Evolutionary conservation across 306 rosid species (phyloP), one percentile per base, ranked within the genome.

Genomic region (Vicia sativa): DNA sequence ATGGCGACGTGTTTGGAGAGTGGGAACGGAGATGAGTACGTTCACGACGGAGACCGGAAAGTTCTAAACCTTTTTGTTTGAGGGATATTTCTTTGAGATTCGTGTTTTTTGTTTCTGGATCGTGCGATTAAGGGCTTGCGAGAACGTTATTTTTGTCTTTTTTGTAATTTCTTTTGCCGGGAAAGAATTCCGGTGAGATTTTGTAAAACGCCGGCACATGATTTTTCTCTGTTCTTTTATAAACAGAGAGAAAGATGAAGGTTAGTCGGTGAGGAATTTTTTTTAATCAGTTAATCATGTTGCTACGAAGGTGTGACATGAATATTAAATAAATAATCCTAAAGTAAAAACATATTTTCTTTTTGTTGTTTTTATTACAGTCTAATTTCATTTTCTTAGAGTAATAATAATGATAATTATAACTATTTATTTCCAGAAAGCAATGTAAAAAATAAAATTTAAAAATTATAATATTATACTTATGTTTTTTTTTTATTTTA

Each of bases 21-120:
- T 59, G 78, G 85, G 42, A 16, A 75, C 6, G 80, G 75, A 10
- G 91, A 81, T 68, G 78, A 70, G 7, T 70, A 65, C 10, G 60
- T 38, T 49, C 42, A 42, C 26, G 83, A 70, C 61, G 82, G 75
- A 14, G 83, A 83, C 14, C 75, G 81, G 73, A 90, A 85, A 73
- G 87, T 86, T 71, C 86, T 88, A 50, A 88, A 83, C 73, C 81
- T 93, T 67, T 93, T 93, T 83, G 59, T 53, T 13, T 92, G 84
- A 87, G 77, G 18, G 74, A 34, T 34, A 34, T 34, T 49, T 50
- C 31, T 26, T 50, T 66, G 45, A 44, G 82, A 57, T 58, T 76
- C 73, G 75, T 15, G 48, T 44, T 72, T 58, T 61, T 60, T 10
- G 64, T 58, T 60, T 65, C 75, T 76, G 89, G 77, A 81, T 52